Evolutionary conservation across 805 yeast genomes (phyloP).

Genomic region (Starmera amethionina): DNA sequence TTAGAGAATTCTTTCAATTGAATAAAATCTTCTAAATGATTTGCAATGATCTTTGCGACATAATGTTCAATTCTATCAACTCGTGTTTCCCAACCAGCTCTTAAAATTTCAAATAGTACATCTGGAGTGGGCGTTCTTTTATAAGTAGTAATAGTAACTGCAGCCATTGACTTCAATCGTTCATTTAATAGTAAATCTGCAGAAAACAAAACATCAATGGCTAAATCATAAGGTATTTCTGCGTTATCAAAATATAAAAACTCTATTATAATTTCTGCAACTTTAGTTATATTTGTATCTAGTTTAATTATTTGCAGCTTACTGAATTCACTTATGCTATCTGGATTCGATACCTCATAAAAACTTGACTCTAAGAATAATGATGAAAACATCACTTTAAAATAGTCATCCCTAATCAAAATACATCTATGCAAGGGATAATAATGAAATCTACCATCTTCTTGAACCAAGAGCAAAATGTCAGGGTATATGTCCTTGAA

Average conservation of each 20-base stretch:
- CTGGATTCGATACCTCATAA: constrained; percentile 5
- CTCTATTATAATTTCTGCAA: constrained; percentile 40
- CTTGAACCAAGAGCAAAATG: constrained; percentile 29
- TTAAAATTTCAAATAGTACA: constrained; percentile 44
- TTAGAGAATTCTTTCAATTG: constrained; percentile 28
- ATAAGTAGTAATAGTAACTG: constrained; percentile 28
- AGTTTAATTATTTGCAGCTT: constrained; percentile 23
- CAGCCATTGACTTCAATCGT: constrained; percentile 56
- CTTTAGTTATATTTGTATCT: constrained; percentile 20
- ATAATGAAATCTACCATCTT: constrained; percentile 22
- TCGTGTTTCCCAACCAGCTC: constrained; percentile 60
- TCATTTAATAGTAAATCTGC: constrained; percentile 53
- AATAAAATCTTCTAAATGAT: constrained; percentile 30
- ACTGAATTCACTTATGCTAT: constrained; percentile 6
- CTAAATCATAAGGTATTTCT: constrained; percentile 36
- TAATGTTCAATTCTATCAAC: constrained; percentile 56
- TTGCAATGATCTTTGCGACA: constrained; percentile 50
- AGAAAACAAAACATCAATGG: constrained; percentile 45
- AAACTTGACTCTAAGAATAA: constrained; percentile 27
- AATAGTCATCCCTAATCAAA: constrained; percentile 52
- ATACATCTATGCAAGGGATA: constrained; percentile 62
- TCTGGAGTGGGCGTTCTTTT: constrained; percentile 19
- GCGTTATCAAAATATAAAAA: constrained; percentile 55
- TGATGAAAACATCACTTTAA: constrained; percentile 51
- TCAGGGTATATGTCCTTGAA: constrained; percentile 32